Conservation (phyloP, 768 basidiomycete genomes). For the Xanthoconium stramineum region DNA sequence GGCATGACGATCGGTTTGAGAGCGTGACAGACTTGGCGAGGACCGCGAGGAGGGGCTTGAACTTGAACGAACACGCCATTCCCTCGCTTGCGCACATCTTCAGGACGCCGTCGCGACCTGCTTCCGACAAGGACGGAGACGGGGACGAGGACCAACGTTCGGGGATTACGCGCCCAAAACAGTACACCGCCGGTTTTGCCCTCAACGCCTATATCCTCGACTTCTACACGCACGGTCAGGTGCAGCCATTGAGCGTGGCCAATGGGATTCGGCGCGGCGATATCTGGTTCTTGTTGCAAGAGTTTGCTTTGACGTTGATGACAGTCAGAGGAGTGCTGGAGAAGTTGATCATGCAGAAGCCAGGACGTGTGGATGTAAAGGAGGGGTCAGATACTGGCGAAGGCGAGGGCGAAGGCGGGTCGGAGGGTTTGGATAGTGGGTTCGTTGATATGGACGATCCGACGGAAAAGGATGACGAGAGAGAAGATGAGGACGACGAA, state of each 20-base stretch:
- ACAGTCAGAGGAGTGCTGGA: slow-evolving; percentile 50
- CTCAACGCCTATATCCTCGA: slow-evolving; percentile 69
- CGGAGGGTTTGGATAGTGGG: slow-evolving; percentile 32
- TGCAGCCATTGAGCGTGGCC: slow-evolving; percentile 41
- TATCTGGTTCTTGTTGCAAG: slow-evolving; percentile 62
- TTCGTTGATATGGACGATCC: slow-evolving; percentile 29
- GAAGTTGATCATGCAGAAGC: slow-evolving; percentile 38
- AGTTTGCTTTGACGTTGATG: slow-evolving; percentile 51
- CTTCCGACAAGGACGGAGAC: neutral
- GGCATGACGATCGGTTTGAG: slow-evolving; percentile 54
- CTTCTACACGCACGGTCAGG: slow-evolving; percentile 66
- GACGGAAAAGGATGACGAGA: slow-evolving; percentile 24
- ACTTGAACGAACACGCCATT: slow-evolving; percentile 56
- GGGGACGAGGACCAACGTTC: neutral
- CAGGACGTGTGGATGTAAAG: slow-evolving; percentile 5
- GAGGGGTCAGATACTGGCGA: slow-evolving; percentile 18
- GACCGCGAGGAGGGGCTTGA: slow-evolving; percentile 51
- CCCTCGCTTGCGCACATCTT: slow-evolving; percentile 48
- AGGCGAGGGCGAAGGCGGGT: slow-evolving; percentile 6
- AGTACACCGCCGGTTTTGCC: slow-evolving; percentile 13
- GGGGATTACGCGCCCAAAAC: neutral
- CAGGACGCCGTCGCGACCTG: slow-evolving; percentile 20
- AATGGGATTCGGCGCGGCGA: slow-evolving; percentile 63
- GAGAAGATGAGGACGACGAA: slow-evolving; percentile 17
- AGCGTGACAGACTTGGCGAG: slow-evolving; percentile 49